Percentiles rank a stretch among this genome's conserved stretches.
phyloP scores from a whole-genome alignment of 352 stramenopile genomes.

The Phytopythium oedochilum region DNA sequence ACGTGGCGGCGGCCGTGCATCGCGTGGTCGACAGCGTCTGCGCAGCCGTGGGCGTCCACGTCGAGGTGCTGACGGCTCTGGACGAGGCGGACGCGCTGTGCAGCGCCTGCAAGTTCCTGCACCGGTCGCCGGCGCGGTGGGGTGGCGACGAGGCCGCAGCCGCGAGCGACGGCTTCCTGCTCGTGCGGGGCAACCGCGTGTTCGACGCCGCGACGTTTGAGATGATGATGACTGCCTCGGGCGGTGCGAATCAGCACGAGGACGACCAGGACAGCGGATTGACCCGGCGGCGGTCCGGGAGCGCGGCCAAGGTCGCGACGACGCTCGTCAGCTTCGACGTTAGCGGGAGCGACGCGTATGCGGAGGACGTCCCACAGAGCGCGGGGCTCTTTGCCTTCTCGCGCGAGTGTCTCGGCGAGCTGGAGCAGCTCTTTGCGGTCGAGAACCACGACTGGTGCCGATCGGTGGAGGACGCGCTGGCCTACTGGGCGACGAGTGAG shows the following conservation, averaged over 20 bases:
- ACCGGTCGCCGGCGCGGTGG: not conserved
- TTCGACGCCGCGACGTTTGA: slow-evolving; percentile 20
- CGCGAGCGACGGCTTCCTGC: slow-evolving; percentile 12
- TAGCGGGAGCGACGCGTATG: not conserved
- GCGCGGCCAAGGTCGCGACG: not conserved
- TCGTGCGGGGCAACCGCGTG: slow-evolving; percentile 7
- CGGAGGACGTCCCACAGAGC: not conserved
- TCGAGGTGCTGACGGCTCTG: slow-evolving; percentile 8
- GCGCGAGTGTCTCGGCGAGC: slow-evolving; percentile 3
- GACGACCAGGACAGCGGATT: not conserved
- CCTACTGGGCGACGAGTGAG: not conserved
- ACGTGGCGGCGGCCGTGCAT: not conserved
- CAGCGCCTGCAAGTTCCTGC: not conserved
- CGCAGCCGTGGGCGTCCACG: slow-evolving; percentile 1
- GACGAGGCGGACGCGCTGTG: not conserved
- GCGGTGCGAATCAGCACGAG: not conserved
- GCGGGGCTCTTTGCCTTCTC: slow-evolving; percentile 17
- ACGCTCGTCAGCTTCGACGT: slow-evolving; percentile 22
- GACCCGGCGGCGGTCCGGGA: not conserved
- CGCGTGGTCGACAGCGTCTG: slow-evolving; percentile 5
- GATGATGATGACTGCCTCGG: slow-evolving; percentile 14
- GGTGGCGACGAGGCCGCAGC: not conserved
- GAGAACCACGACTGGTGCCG: slow-evolving; percentile 1
- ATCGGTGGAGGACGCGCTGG: not conserved
- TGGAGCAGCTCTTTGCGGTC: slow-evolving; percentile 7